A percentile compares a stretch with the other conserved stretches of the same genome.
Evolutionary conservation across 2,329 filamentous ascomycete species (phyloP).

Genomic region (Aspergillus sp.): DNA sequence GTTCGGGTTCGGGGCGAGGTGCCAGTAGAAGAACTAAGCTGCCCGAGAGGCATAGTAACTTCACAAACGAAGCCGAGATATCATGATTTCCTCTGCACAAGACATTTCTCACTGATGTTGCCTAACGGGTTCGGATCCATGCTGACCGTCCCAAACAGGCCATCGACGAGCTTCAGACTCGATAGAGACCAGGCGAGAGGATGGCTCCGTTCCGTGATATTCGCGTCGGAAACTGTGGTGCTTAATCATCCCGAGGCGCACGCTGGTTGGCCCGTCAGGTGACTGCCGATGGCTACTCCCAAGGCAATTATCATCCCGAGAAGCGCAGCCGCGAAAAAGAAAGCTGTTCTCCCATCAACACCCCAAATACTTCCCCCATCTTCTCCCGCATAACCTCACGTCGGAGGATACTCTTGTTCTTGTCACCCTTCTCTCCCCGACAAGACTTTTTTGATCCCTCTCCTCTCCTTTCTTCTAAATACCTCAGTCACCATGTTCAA

Average conservation of each 20-base stretch:
- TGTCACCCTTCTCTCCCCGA: constrained; percentile 10
- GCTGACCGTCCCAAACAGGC: neutral
- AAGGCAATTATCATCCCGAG: constrained; percentile 33
- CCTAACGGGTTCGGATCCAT: neutral
- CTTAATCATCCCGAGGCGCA: constrained; percentile 32
- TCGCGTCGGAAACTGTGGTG: constrained; percentile 30
- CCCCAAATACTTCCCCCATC: constrained; percentile 12
- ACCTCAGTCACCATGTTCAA: constrained; percentile 72
- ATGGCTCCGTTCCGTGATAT: constrained; percentile 31
- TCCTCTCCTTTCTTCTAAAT: constrained; percentile 23
- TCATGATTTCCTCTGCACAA: neutral
- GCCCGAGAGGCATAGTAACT: neutral
- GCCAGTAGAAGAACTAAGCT: neutral
- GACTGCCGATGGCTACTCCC: constrained; percentile 23
- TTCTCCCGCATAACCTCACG: constrained; percentile 15
- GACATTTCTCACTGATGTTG: neutral
- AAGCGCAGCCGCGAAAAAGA: constrained; percentile 35
- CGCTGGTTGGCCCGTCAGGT: constrained; percentile 33
- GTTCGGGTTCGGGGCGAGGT: neutral
- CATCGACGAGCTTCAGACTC: neutral
- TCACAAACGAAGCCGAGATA: neutral
- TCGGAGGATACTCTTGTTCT: constrained; percentile 19
- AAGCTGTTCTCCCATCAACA: constrained; percentile 36
- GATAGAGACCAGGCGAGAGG: neutral
- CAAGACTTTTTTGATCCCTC: constrained; percentile 16